A percentile compares a stretch with the other conserved stretches of the same genome.
Conservation (phyloP, 805 yeast genomes). For the Pichia nanzhaoensis region DNA sequence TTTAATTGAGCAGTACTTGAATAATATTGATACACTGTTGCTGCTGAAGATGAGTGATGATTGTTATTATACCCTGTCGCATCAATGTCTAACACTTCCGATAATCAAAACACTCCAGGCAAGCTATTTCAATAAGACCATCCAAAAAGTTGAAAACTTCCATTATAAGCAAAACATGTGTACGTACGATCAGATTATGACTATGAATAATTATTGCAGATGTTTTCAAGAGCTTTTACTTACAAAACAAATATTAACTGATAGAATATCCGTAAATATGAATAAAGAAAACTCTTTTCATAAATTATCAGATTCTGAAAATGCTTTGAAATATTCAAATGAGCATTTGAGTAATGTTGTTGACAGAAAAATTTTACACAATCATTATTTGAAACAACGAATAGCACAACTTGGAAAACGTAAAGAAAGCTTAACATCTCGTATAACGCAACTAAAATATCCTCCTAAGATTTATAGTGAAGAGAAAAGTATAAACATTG, state of each 20-base stretch:
- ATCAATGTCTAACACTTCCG: slow-evolving; percentile 12
- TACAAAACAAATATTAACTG: slow-evolving; percentile 15
- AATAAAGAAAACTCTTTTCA: not conserved
- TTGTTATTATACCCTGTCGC: slow-evolving; percentile 27
- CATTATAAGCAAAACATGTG: slow-evolving; percentile 23
- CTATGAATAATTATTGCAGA: slow-evolving; percentile 32
- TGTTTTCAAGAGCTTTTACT: slow-evolving; percentile 31
- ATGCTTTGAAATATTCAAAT: not conserved
- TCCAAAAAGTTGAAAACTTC: slow-evolving; percentile 1
- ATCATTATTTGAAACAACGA: not conserved
- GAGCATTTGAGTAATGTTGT: not conserved
- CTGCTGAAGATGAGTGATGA: slow-evolving; percentile 26
- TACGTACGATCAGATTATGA: slow-evolving; percentile 37
- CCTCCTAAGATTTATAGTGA: not conserved
- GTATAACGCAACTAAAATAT: not conserved
- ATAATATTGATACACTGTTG: slow-evolving; percentile 22
- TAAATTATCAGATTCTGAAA: not conserved
- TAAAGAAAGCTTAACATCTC: not conserved
- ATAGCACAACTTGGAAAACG: not conserved
- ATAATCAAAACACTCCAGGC: slow-evolving; percentile 10
- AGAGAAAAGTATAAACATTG: not conserved
- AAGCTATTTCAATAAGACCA: slow-evolving; percentile 3
- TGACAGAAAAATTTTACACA: not conserved
- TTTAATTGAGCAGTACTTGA: slow-evolving; percentile 14
- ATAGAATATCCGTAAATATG: slow-evolving; percentile 1